phyloP scores from a whole-genome alignment of 257 asterid genomes.

The Fraxinus americana region DNA sequence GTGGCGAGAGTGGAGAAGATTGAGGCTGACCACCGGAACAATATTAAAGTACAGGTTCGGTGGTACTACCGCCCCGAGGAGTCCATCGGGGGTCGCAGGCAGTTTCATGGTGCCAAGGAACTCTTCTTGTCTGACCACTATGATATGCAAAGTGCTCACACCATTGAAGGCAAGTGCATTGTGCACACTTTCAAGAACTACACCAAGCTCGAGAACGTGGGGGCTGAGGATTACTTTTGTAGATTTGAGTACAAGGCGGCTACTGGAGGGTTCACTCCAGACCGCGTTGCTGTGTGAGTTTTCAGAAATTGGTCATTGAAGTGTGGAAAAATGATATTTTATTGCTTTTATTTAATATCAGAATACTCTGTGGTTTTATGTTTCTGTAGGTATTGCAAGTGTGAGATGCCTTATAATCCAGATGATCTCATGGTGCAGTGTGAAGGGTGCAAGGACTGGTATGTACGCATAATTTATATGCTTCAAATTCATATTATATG shows the following conservation, averaged over 20 bases:
- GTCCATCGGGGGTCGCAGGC: conserved; percentile 85
- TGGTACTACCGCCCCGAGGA: conserved; percentile 92
- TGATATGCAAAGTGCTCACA: conserved; percentile 87
- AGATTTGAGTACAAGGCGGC: conserved; percentile 90
- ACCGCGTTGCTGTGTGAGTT: conserved; percentile 92
- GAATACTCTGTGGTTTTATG: conserved; percentile 4
- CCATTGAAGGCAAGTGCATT: conserved; percentile 84
- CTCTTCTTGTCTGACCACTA: conserved; percentile 81
- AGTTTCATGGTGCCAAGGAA: conserved; percentile 90
- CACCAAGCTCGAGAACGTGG: conserved; percentile 84
- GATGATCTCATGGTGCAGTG: conserved; percentile 94
- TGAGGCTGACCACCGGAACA: conserved; percentile 77
- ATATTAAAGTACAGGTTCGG: conserved; percentile 67
- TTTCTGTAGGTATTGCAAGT: conserved; percentile 73
- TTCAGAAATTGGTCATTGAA: conserved; percentile 8
- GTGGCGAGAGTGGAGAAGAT: conserved; percentile 83
- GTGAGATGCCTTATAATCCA: conserved; percentile 89
- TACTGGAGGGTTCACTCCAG: conserved; percentile 89
- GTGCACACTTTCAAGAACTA: conserved; percentile 83
- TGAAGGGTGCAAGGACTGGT: conserved; percentile 74
- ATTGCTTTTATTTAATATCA: not conserved
- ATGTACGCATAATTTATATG: conserved; percentile 14
- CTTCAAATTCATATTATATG: not conserved
- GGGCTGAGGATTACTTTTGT: conserved; percentile 77
- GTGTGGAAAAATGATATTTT: conserved; percentile 12